Evolutionary conservation across 768 basidiomycete species (phyloP), one percentile per base, ranked within the genome.

Genomic region (Coprinopsis cinerea): DNA sequence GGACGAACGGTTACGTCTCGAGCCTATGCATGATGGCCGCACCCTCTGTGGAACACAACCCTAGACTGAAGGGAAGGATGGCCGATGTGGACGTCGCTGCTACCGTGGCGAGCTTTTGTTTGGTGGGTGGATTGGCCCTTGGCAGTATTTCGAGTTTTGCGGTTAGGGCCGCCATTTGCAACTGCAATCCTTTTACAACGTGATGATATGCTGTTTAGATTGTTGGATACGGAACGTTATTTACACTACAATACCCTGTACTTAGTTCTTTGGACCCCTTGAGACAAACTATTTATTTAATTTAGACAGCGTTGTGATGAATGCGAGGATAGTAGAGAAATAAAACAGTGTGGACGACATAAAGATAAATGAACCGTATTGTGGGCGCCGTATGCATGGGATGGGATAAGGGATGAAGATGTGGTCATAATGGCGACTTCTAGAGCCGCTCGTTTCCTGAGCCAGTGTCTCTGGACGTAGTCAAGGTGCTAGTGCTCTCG

Each of bases 1-100:
- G 79, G 40, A 79, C 87, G 7, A 92, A 89, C 55, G 93, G 92
- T 34, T 91, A 87, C 61, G 67, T 92, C 24, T 80, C 82, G 11
- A 87, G 84, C 53, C 55, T 87, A 49, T 83, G 82, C 61, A 82
- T 92, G 79, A 92, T 95, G 71, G 73, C 86, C 25, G 88, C 84
- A 9, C 80, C 92, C 2, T 92, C 89, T 2, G 66, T 89, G 2
- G 79, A 84, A 53, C 85, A 92, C 59, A 94, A 94, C 59, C 81
- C 82, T 14, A 72, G 75, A 36, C 64, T 94, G 44, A 75, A 79
- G 55, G 83, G 85, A 5, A 70, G 78, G 37, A 72, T 73, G 43
- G 84, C 88, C 52, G 88, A 94, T 58, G 85, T 92, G 20, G 92
- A 94, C 59, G 74, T 87, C 10, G 90, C 90, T 3, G 92, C 91